Base-by-base conservation (phyloP, 306 rosid species). In the Trichosanthes cucumerina region DNA sequence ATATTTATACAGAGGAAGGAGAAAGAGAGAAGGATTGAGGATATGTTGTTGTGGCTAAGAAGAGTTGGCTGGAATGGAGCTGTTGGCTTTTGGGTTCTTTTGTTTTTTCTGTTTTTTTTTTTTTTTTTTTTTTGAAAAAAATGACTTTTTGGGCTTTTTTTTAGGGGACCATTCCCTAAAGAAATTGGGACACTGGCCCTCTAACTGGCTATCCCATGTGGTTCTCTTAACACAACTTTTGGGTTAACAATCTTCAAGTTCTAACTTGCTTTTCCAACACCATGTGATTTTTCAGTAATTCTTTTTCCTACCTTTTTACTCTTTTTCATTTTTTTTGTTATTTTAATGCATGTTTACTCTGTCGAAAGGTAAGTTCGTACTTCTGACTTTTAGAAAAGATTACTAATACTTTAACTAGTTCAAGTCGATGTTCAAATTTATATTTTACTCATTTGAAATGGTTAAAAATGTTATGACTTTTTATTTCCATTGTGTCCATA, bases 41-140 rank as follows among this genome's bases (percentile, higher is more conserved):
- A 64, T 64, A 64, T 64, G 13, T 33, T 66, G 16, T 2, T 69
- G 76, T 69, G 76, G 76, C 76, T 43, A 24, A 69, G 75, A 69
- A 39, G n/a, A 11, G 52, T 21, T 38, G 49, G 50, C 33, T 68
- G 75, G 49, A 16, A 64, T 38, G 74, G 75, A 38, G 75, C 34
- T n/a, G 10, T 66, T 24, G 38, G 6, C 21, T 13, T 70, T 23
- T 23, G n/a, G 56, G 36, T 11, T n/a, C 19, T 18, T 9, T 24
- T 69, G 12, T 47, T 14, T 46, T 41, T 41, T 63, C 34, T n/a
- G n/a, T n/a, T n/a, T n/a, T n/a, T 15, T 2, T 58, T 18, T 4
- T 21, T 18, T 18, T 9, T 14, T 7, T 24, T 68, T 11, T n/a
- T n/a, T n/a, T n/a, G n/a, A n/a, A n/a, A n/a, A n/a, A n/a, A 12